These are phyloP conservation scores for Amanita exitialis DNA, from an alignment of 768 basidiomycete genomes.

Conservation along the genomic window DNA sequence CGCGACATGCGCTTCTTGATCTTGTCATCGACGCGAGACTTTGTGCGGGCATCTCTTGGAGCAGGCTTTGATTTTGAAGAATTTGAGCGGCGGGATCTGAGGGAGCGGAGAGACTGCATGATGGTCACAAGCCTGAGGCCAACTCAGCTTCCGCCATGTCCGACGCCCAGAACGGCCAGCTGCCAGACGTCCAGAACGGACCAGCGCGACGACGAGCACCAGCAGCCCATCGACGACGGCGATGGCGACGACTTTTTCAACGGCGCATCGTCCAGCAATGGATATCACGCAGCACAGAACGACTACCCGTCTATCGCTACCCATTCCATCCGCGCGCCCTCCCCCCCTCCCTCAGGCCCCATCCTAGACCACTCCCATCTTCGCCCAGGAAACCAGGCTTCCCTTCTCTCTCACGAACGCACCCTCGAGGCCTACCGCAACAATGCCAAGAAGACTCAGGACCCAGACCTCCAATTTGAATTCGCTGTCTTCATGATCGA, in stretches of 20 bases:
- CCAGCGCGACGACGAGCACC: slow-evolving; percentile 28
- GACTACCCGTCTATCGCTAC: slow-evolving; percentile 27
- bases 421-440: slow-evolving; percentile 95
- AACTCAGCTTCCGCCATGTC: slow-evolving; percentile 6
- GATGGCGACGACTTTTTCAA: slow-evolving; percentile 39
- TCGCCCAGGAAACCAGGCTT: slow-evolving; percentile 85
- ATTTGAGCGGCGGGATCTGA: slow-evolving; percentile 40
- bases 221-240: slow-evolving; percentile 30
- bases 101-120: slow-evolving; percentile 50
- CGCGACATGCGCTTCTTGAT: slow-evolving; percentile 97
- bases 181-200: slow-evolving; percentile 11
- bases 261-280: slow-evolving; percentile 16
- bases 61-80: slow-evolving; percentile 20
- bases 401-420: slow-evolving; percentile 89
- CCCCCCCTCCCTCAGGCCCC: slow-evolving; percentile 54
- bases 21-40: slow-evolving; percentile 69
- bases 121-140: slow-evolving; percentile 9
- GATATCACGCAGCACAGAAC: slow-evolving; percentile 16
- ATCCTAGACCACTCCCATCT: slow-evolving; percentile 90
- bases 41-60: slow-evolving; percentile 32
- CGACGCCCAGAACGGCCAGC: background rate
- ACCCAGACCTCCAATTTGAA: slow-evolving; percentile 95
- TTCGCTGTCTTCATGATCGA: slow-evolving; percentile 99
- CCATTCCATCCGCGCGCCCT: slow-evolving; percentile 56
- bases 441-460: slow-evolving; percentile 98